Percentiles rank a stretch among this genome's conserved stretches.
Evolutionary conservation across 805 yeast species (phyloP).

Genomic region (Teunomyces atbi): DNA sequence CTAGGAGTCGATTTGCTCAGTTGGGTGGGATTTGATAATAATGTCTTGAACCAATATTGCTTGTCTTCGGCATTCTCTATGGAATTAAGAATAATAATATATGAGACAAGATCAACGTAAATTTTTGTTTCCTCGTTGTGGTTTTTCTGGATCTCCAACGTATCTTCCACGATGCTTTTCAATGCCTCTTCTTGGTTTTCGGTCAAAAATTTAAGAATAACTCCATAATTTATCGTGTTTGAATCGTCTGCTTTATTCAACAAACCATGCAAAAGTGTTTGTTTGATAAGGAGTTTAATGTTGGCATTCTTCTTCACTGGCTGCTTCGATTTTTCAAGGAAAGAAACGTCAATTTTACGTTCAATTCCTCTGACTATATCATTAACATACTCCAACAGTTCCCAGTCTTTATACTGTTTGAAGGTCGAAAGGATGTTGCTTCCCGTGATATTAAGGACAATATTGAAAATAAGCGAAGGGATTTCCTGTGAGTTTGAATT

Average conservation of each 20-base stretch:
- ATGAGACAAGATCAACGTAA: constrained; percentile 22
- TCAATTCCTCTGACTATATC: constrained; percentile 13
- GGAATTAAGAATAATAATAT: constrained; percentile 16
- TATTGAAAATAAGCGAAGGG: constrained; percentile 17
- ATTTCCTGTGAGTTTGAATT: constrained; percentile 10
- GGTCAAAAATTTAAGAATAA: background rate
- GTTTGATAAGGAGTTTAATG: background rate
- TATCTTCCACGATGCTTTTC: background rate
- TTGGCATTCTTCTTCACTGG: background rate
- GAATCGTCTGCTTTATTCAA: background rate
- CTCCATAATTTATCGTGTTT: background rate
- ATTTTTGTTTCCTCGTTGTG: constrained; percentile 26
- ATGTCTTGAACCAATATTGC: constrained; percentile 21
- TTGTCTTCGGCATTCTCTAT: constrained; percentile 17
- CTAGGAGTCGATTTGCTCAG: background rate
- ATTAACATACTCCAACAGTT: constrained; percentile 9
- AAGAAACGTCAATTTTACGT: constrained; percentile 10
- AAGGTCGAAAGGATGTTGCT: constrained; percentile 14
- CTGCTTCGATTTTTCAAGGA: constrained; percentile 2
- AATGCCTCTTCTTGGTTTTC: constrained; percentile 2
- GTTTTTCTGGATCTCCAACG: constrained; percentile 12
- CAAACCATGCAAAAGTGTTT: background rate
- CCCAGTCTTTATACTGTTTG: constrained; percentile 13
- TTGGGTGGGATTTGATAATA: constrained; percentile 1
- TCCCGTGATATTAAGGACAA: constrained; percentile 25